phyloP scores from a whole-genome alignment of 805 yeast species.

The Saccharomycopsis babjevae region DNA sequence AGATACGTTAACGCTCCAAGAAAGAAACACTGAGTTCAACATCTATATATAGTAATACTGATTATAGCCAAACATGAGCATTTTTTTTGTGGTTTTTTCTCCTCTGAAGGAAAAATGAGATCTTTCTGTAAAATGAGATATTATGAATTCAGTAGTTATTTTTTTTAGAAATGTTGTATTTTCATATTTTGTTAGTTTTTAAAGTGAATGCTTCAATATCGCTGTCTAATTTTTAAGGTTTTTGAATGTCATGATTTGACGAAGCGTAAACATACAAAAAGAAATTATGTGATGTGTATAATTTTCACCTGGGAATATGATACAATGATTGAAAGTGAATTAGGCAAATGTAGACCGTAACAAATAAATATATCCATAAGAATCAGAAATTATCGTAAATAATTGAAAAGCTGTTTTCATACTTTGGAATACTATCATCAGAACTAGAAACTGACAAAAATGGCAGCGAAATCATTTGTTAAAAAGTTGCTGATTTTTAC shows the following conservation, averaged over 20 bases:
- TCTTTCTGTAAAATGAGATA: background rate
- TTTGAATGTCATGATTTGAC: background rate
- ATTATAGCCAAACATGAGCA: background rate
- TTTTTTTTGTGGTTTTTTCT: too few relatives aligned
- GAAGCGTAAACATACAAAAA: background rate
- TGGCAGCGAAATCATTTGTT: background rate
- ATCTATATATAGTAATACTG: background rate
- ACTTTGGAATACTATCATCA: background rate
- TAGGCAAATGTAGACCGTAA: background rate
- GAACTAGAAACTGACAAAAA: background rate
- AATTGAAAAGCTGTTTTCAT: background rate
- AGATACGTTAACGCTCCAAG: conserved; percentile 64
- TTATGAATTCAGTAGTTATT: background rate
- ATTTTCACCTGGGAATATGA: too few relatives aligned
- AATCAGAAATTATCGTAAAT: too few relatives aligned
- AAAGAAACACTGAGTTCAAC: conserved; percentile 25
- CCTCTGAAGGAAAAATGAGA: background rate
- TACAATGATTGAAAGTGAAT: background rate
- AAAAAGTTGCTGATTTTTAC: background rate
- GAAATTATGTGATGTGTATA: background rate
- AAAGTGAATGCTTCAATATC: background rate
- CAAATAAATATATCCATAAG: background rate
- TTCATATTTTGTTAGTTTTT: too few relatives aligned
- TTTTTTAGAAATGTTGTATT: background rate
- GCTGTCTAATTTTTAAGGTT: background rate